Evolutionary conservation across 345 rosid genomes (phyloP).

Genomic region (Sapria himalayana): DNA sequence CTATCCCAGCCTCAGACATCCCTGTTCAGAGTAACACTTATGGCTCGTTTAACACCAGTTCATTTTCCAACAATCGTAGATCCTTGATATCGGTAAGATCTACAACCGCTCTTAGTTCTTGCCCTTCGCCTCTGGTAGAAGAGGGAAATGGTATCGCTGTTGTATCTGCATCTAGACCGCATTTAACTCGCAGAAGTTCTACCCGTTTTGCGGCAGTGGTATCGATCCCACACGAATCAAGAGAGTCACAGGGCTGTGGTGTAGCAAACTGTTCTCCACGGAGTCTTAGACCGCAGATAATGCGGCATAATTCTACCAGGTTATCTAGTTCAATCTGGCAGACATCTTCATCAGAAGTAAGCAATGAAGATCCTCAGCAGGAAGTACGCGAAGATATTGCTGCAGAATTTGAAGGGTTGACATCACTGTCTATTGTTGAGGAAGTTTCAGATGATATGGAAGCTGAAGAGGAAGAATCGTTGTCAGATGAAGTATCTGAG

Average conservation of each 20-base stretch:
- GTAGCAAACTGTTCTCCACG: conserved; percentile 9
- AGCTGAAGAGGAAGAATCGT: conserved; percentile 25
- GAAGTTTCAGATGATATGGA: conserved; percentile 67
- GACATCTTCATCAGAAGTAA: conserved; percentile 6
- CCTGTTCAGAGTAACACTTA: conserved; percentile 10
- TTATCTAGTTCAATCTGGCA: neutral
- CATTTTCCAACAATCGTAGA: conserved; percentile 10
- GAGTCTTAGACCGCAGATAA: conserved; percentile 26
- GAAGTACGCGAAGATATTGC: conserved; percentile 18
- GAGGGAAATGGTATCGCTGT: too few species aligned
- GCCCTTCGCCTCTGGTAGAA: too few species aligned
- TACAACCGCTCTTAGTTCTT: neutral
- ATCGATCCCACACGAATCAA: conserved; percentile 6
- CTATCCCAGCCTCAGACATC: conserved; percentile 38
- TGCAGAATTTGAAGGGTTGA: conserved; percentile 35
- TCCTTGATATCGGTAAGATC: conserved; percentile 13
- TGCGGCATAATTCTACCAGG: conserved; percentile 32
- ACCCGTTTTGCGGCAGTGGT: conserved; percentile 16
- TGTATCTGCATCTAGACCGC: too few species aligned
- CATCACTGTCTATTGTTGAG: conserved; percentile 61
- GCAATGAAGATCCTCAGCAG: conserved; percentile 10
- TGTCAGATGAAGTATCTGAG: conserved; percentile 5
- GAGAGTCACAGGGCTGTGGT: conserved; percentile 12
- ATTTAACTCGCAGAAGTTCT: conserved; percentile 31
- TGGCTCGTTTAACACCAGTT: conserved; percentile 2